Percentiles rank a stretch among this genome's conserved stretches.
Evolutionary conservation across 495 filamentous ascomycete species (phyloP).

Genomic region (Penicillium roqueforti): DNA sequence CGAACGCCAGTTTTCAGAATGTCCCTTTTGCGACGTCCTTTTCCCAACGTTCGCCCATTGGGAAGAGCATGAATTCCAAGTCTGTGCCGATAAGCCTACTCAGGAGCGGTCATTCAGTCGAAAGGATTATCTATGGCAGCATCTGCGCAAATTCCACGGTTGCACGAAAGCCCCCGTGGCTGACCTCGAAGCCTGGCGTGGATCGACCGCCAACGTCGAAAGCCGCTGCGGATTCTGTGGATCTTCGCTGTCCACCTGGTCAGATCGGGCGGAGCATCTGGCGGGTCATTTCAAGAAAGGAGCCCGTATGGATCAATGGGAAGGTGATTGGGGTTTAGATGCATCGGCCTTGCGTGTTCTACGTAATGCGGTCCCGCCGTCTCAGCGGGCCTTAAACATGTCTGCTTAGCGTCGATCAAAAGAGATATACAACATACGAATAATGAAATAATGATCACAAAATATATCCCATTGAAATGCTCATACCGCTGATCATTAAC

Average conservation of each 20-base stretch:
- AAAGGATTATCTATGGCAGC: slow-evolving; percentile 81
- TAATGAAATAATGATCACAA: slow-evolving; percentile 1
- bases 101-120: slow-evolving; percentile 72
- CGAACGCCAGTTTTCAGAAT: slow-evolving; percentile 37
- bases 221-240: slow-evolving; percentile 73
- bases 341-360: slow-evolving; percentile 52
- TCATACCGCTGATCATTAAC: not conserved
- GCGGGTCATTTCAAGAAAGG: slow-evolving; percentile 66
- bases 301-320: slow-evolving; percentile 65
- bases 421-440: slow-evolving; percentile 1
- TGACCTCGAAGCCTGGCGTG: slow-evolving; percentile 68
- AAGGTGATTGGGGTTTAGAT: slow-evolving; percentile 70
- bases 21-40: slow-evolving; percentile 61
- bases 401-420: not conserved
- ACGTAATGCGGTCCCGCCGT: slow-evolving; percentile 58
- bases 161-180: slow-evolving; percentile 56
- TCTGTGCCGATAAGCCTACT: slow-evolving; percentile 61
- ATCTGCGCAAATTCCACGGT: slow-evolving; percentile 70
- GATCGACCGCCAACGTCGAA: slow-evolving; percentile 50
- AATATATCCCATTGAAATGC: not conserved
- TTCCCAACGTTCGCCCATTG: slow-evolving; percentile 59
- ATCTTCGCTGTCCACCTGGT: slow-evolving; percentile 57
- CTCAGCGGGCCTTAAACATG: slow-evolving; percentile 8
- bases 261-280: slow-evolving; percentile 58
- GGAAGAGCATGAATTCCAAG: slow-evolving; percentile 65